These are phyloP conservation scores for Sugiyamaella sp. DNA, from an alignment of 1,139 yeast species.

Conservation along the genomic window DNA sequence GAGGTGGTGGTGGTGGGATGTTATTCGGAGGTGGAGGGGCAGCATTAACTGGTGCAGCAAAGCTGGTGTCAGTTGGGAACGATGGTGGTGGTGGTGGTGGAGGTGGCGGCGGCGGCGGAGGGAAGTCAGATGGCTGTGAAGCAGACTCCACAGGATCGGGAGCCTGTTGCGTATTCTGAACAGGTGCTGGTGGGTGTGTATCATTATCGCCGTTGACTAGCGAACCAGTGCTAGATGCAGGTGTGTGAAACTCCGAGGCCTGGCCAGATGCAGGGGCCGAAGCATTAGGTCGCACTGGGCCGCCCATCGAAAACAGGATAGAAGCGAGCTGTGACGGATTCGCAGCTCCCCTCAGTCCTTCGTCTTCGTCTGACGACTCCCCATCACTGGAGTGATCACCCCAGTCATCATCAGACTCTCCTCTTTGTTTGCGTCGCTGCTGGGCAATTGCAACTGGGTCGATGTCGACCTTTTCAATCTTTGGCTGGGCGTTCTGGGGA, in stretches of 20 bases:
- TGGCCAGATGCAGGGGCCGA: constrained; percentile 27
- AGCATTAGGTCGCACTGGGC: constrained; percentile 36
- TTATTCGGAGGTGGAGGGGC: constrained; percentile 25
- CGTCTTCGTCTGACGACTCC: constrained; percentile 49
- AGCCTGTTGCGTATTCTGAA: constrained; percentile 18
- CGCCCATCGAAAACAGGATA: constrained; percentile 59
- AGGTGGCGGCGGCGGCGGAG: constrained; percentile 10
- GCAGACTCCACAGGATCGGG: neutral
- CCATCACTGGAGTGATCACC: constrained; percentile 54
- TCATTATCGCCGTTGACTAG: constrained; percentile 19
- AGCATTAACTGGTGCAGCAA: constrained; percentile 26
- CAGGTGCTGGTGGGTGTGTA: neutral
- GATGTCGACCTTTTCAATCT: constrained; percentile 34
- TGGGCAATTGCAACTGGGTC: constrained; percentile 56
- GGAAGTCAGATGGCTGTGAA: neutral
- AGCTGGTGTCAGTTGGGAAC: constrained; percentile 20
- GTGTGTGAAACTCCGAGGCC: constrained; percentile 19
- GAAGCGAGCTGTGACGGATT: constrained; percentile 67
- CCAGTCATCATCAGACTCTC: constrained; percentile 52
- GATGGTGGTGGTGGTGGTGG: constrained; percentile 26
- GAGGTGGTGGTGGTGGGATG: constrained; percentile 24
- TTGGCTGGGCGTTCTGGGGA: constrained; percentile 30
- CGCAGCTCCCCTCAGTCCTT: constrained; percentile 46
- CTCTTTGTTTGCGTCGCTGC: constrained; percentile 59
- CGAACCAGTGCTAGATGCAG: constrained; percentile 25